phyloP scores from a whole-genome alignment of 2,329 filamentous ascomycete species.

The Macrophomina tecta region DNA sequence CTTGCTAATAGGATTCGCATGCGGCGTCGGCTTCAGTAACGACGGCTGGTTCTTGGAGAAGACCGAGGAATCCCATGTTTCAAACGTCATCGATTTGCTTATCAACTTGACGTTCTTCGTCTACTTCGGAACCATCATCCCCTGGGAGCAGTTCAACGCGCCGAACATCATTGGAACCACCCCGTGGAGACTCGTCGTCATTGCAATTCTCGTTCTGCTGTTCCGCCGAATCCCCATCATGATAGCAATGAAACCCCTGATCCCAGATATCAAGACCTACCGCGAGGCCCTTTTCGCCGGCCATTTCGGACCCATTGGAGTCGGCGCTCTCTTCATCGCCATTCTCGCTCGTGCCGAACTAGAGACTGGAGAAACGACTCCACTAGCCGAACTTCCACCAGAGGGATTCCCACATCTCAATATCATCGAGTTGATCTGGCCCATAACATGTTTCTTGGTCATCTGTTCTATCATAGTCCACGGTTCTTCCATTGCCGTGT shows the following conservation, averaged over 20 bases:
- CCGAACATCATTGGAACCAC: conserved; percentile 70
- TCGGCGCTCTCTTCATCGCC: conserved; percentile 93
- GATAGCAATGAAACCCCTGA: conserved; percentile 86
- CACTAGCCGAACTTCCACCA: conserved; percentile 67
- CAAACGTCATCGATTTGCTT: conserved; percentile 97
- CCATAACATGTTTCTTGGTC: conserved; percentile 91
- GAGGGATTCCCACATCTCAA: conserved; percentile 66
- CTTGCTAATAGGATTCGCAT: conserved; percentile 90
- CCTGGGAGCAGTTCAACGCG: conserved; percentile 90
- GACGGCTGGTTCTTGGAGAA: conserved; percentile 99
- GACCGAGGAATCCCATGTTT: conserved; percentile 97
- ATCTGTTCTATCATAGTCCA: conserved; percentile 94
- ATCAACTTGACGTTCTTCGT: conserved; percentile 99
- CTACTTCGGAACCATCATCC: conserved; percentile 95
- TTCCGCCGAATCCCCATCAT: conserved; percentile 97
- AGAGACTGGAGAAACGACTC: conserved; percentile 76
- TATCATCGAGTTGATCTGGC: conserved; percentile 89
- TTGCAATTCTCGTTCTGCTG: conserved; percentile 90
- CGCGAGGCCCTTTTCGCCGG: conserved; percentile 95
- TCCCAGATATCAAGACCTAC: conserved; percentile 98
- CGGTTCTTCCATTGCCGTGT: conserved; percentile 97
- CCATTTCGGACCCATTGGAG: conserved; percentile 96
- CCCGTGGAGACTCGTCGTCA: conserved; percentile 90
- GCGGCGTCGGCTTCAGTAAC: conserved; percentile 98
- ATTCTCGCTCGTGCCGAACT: conserved; percentile 93